Conservation (phyloP, 345 rosid species). For the Draba incana region DNA sequence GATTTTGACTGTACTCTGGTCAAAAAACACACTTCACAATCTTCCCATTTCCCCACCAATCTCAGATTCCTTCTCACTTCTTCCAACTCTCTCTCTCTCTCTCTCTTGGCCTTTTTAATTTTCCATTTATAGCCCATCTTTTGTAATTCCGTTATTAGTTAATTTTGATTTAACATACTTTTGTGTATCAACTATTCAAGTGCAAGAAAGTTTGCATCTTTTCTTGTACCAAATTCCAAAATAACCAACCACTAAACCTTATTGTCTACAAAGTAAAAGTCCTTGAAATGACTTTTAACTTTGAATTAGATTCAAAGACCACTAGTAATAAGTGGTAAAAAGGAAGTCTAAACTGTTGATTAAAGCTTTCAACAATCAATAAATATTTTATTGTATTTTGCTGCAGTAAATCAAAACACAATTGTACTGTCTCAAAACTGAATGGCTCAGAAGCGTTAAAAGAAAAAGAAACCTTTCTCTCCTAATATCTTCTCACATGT, state of each 20-base stretch:
- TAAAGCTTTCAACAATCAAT: conserved; percentile 7
- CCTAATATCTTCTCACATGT: conserved; percentile 34
- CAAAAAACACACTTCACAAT: conserved; percentile 37
- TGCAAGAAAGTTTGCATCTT: conserved; percentile 28
- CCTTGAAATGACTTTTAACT: conserved; percentile 24
- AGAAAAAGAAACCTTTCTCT: conserved; percentile 16
- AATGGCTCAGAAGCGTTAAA: conserved; percentile 31
- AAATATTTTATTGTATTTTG: conserved; percentile 5
- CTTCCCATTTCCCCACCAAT: conserved; percentile 41
- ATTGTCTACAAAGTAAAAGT: conserved; percentile 7
- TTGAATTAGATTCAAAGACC: conserved; percentile 33
- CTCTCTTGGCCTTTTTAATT: conserved; percentile 4
- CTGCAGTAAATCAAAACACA: conserved; percentile 41
- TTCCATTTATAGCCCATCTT: conserved; percentile 21
- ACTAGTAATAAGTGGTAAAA: conserved; percentile 14
- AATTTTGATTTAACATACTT: conserved; percentile 1
- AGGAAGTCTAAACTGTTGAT: conserved; percentile 17
- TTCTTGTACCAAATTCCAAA: conserved; percentile 20
- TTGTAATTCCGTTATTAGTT: conserved; percentile 27
- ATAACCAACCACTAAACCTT: conserved; percentile 27
- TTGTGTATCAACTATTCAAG: conserved; percentile 15
- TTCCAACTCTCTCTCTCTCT: conserved; percentile 15
- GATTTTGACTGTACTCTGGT: conserved; percentile 43
- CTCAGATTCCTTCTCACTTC: conserved; percentile 42
- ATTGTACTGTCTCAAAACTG: conserved; percentile 32